Base-by-base conservation (phyloP, 192 early-diverging fungal genomes). In the Backusella liffmaniae region DNA sequence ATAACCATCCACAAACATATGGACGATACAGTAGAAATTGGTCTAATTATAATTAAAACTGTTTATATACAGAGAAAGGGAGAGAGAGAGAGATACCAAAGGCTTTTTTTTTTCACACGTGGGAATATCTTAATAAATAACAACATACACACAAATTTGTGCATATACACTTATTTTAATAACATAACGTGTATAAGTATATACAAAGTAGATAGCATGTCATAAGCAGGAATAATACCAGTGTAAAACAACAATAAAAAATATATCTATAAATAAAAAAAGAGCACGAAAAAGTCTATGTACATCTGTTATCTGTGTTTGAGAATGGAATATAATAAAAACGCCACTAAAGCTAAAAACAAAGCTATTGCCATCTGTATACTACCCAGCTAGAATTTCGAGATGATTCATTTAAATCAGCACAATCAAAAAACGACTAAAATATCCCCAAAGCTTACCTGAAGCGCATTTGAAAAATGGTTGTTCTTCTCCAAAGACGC, bases 351-450 rank as follows among this genome's bases (percentile, higher is more conserved):
- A 23, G 12, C 56, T 29, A 29, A 12, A 23, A 62, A 85, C 83
- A 83, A 81, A 87, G 23, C 84, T 83, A 81, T 86, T 87, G 67
- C 84, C 67, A 18, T 84, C 84, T 5, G 87, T 62, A 62, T 62
- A 13, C 56, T 62, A 87, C 26, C 86, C 86, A 53, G 88, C 77
- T 26, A 90, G 37, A 39, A 39, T 39, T 2, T 10, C 9, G 2
- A 70, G 42, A 84, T 32, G 32, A 0, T 0, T 26, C 26, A 26
- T 26, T 26, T 32, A 32, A 32, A 32, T 32, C 32, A 32, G 32
- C 32, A 32, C 3, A 32, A 32, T 3, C 0, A 30, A 30, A 32
- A 32, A 3, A 32, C 2, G 32, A 32, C 32, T 32, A 32, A 32
- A 32, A 32, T 30, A 30, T 30, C 32, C 32, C 32, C 3, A 32